Evolutionary conservation across 495 filamentous ascomycete genomes (phyloP).

Genomic region (Melanomma pulvis-pyrius): DNA sequence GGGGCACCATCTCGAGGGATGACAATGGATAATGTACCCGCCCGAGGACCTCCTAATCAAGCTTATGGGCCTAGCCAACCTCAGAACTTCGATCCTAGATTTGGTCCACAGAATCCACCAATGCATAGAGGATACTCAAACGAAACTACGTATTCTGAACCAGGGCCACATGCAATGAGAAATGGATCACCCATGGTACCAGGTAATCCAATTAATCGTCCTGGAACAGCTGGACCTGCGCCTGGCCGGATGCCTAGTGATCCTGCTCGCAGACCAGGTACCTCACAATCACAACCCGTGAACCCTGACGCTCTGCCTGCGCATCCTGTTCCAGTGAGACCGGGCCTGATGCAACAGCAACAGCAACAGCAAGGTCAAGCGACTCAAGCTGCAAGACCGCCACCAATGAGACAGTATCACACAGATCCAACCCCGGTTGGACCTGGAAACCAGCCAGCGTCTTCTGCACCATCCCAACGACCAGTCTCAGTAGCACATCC

Average conservation of each 20-base stretch:
- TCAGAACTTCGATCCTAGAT: conserved; percentile 25
- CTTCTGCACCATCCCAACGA: conserved; percentile 33
- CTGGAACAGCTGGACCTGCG: conserved; percentile 25
- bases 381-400: conserved; percentile 54
- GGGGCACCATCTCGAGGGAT: conserved; percentile 29
- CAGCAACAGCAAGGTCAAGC: conserved; percentile 7
- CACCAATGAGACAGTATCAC: conserved; percentile 74
- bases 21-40: conserved; percentile 8
- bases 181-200: conserved; percentile 28
- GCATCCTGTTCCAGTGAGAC: conserved; percentile 80
- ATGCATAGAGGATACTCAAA: conserved; percentile 36
- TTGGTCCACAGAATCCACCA: conserved; percentile 24
- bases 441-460: conserved; percentile 42
- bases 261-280: conserved; percentile 32
- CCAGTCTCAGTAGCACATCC: conserved; percentile 48
- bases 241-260: conserved; percentile 28
- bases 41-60: conserved; percentile 29
- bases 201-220: conserved; percentile 23
- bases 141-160: conserved; percentile 39
- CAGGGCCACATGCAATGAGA: conserved; percentile 30
- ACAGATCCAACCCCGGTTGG: conserved; percentile 47
- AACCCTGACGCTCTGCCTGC: conserved; percentile 69
- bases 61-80: conserved; percentile 12
- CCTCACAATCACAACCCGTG: conserved; percentile 45
- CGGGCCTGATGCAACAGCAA: conserved; percentile 63